A percentile compares a stretch with the other conserved stretches of the same genome.
phyloP scores from a whole-genome alignment of 768 basidiomycete genomes.

The Cubamyces sp. region DNA sequence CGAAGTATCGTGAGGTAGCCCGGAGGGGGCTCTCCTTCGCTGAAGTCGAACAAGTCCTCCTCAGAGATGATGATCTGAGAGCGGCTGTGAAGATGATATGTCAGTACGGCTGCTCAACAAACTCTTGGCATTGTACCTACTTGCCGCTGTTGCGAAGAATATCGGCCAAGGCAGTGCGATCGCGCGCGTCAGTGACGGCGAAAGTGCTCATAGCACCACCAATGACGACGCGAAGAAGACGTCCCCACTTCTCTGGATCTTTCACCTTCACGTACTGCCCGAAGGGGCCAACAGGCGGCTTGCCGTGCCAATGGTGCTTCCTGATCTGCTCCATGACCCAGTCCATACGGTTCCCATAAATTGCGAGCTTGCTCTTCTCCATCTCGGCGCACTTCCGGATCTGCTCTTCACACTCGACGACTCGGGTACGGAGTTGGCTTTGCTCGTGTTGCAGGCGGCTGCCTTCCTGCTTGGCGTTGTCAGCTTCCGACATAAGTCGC shows the following conservation, averaged over 20 bases:
- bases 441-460: conserved; percentile 32
- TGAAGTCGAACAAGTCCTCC: conserved; percentile 83
- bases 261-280: conserved; percentile 77
- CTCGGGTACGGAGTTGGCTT: conserved; percentile 40
- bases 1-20: conserved; percentile 76
- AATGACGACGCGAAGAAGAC: conserved; percentile 66
- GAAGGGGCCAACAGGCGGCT: conserved; percentile 75
- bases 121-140: conserved; percentile 45
- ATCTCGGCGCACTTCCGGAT: conserved; percentile 52
- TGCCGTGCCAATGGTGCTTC: conserved; percentile 61
- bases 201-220: conserved; percentile 64
- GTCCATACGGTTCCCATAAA: conserved; percentile 68
- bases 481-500: conserved; percentile 1
- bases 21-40: conserved; percentile 67
- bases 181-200: conserved; percentile 72
- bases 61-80: conserved; percentile 63
- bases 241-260: conserved; percentile 66
- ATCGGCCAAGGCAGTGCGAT: conserved; percentile 57
- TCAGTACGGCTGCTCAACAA: background rate
- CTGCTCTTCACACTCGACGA: conserved; percentile 52
- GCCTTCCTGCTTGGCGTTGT: conserved; percentile 1
- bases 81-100: conserved; percentile 41
- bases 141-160: conserved; percentile 63
- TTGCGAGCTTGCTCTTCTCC: conserved; percentile 59
- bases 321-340: conserved; percentile 57